Percentiles rank a stretch among this genome's conserved stretches.
Conservation (phyloP, 352 stramenopile species). For the Phytopythium sindhum region DNA sequence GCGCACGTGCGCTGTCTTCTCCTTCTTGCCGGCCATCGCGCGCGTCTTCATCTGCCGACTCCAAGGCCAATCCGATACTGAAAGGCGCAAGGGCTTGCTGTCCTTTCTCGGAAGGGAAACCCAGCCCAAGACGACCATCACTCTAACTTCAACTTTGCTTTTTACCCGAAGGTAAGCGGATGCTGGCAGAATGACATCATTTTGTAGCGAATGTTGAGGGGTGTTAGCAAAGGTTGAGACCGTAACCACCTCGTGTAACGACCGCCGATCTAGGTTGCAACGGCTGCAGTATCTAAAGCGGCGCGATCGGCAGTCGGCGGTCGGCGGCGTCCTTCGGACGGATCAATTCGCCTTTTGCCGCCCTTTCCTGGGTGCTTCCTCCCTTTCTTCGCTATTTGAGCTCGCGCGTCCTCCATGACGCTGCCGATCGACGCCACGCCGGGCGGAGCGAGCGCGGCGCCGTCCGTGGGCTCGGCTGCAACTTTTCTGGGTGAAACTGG, state of each 20-base stretch:
- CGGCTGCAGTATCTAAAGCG: slow-evolving; percentile 7
- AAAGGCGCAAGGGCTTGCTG: slow-evolving; percentile 13
- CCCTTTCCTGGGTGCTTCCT: not conserved
- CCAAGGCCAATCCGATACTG: slow-evolving; percentile 12
- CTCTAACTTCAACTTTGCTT: slow-evolving; percentile 35
- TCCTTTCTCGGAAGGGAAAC: not conserved
- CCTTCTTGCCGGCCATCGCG: slow-evolving; percentile 2
- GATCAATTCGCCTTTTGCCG: not conserved
- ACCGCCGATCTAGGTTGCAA: not conserved
- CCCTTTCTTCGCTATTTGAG: not conserved
- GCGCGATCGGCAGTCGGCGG: not conserved
- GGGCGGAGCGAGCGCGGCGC: slow-evolving; percentile 8
- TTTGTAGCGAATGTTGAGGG: not conserved
- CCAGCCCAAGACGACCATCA: slow-evolving; percentile 24
- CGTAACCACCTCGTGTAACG: slow-evolving; percentile 3
- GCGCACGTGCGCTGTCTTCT: not conserved
- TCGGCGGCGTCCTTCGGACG: not conserved
- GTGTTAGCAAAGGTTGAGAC: not conserved
- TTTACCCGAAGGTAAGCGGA: slow-evolving; percentile 4
- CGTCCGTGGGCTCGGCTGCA: not conserved
- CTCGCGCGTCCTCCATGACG: slow-evolving; percentile 11
- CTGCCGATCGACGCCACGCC: slow-evolving; percentile 16
- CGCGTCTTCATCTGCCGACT: slow-evolving; percentile 14
- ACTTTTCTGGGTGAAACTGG: not conserved
- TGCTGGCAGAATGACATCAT: not conserved